These are phyloP conservation scores for Coriolopsis trogii DNA, from an alignment of 1,284 basidiomycete genomes.

Conservation along the genomic window DNA sequence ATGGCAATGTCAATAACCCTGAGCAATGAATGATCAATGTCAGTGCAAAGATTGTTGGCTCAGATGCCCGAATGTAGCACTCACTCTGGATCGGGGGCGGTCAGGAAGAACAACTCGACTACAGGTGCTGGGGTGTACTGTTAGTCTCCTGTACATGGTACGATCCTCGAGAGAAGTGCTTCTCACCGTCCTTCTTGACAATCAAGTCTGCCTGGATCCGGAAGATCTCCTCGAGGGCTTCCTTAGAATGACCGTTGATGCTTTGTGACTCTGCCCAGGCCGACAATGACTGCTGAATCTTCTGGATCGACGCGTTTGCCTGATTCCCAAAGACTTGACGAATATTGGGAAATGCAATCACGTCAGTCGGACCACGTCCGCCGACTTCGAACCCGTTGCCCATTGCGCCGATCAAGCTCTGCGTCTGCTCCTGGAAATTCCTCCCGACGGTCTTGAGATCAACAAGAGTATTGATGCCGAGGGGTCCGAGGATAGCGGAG, in stretches of 20 bases:
- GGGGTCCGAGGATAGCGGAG: conserved; percentile 38
- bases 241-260: conserved; percentile 38
- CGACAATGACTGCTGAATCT: conserved; percentile 37
- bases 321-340: conserved; percentile 45
- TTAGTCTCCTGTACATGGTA: neutral
- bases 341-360: conserved; percentile 46
- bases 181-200: conserved; percentile 44
- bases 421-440: conserved; percentile 53
- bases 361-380: conserved; percentile 34
- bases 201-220: conserved; percentile 47
- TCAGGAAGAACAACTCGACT: conserved; percentile 37
- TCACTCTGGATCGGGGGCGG: conserved; percentile 24
- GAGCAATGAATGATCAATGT: conserved; percentile 33
- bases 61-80: neutral
- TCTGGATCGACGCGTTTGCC: conserved; percentile 36
- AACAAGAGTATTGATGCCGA: conserved; percentile 43
- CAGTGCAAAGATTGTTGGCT: no score
- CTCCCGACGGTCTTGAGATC: conserved; percentile 45
- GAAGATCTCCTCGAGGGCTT: conserved; percentile 44
- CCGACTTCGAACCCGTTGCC: conserved; percentile 39
- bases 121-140: conserved; percentile 45
- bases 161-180: neutral
- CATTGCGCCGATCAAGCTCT: conserved; percentile 43
- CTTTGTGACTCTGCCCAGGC: conserved; percentile 48
- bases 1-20: conserved; percentile 46